A percentile compares a stretch with the other conserved stretches of the same genome.
Conservation (phyloP, 2,329 filamentous ascomycete genomes). For the Davidsoniella neocaledoniae region DNA sequence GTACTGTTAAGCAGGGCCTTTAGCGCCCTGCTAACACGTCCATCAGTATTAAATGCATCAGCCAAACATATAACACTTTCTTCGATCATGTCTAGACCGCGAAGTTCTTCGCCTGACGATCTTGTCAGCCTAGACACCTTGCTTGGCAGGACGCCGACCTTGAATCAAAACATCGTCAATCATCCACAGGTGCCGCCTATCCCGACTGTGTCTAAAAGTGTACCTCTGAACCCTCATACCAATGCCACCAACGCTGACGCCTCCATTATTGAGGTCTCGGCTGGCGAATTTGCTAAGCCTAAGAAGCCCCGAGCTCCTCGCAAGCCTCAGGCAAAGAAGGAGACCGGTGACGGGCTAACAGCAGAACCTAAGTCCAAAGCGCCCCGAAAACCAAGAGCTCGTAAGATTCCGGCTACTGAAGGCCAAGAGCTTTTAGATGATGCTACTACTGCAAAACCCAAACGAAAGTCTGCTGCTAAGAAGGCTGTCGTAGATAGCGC, state of each 20-base stretch:
- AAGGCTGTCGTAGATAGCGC: background rate
- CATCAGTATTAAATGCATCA: too few relatives aligned
- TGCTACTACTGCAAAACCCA: background rate
- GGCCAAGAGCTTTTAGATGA: background rate
- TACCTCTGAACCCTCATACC: too few relatives aligned
- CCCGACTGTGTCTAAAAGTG: too few relatives aligned
- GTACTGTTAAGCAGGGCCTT: too few relatives aligned
- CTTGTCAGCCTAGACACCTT: background rate
- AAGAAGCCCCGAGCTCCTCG: conserved; percentile 1
- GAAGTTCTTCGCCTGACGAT: conserved; percentile 3
- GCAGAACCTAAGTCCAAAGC: conserved; percentile 1
- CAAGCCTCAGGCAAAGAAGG: conserved; percentile 2
- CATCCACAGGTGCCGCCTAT: too few relatives aligned
- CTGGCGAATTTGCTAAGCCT: background rate
- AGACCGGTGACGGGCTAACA: background rate
- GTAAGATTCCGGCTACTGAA: background rate
- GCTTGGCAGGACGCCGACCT: background rate
- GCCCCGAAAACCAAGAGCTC: background rate
- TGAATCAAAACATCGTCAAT: too few relatives aligned
- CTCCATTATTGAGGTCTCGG: conserved; percentile 8
- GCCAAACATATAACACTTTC: too few relatives aligned
- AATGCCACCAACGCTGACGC: background rate
- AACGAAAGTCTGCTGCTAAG: background rate
- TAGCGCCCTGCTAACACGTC: too few relatives aligned
- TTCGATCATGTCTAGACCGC: too few relatives aligned